Base-by-base conservation (phyloP, 495 filamentous ascomycete genomes). In the Tuber magnatum region DNA sequence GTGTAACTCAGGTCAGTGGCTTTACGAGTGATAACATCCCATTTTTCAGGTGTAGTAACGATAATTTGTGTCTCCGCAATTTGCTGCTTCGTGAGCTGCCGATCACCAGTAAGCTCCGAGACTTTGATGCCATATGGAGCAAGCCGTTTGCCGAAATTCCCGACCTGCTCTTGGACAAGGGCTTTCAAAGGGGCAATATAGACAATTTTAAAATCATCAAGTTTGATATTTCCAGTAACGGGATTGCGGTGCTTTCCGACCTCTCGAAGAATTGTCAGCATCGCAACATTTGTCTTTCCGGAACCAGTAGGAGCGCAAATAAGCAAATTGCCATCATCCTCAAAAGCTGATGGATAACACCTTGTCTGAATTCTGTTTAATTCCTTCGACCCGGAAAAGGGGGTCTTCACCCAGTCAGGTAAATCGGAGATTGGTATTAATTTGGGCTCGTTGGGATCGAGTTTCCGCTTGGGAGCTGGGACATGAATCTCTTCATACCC, bases 401-500 rank as follows among this genome's bases (percentile, higher is more conserved):
- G 94, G 51, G 86, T 83, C 73, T 89, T 91, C 35, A 95, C 92
- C 95, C 95, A 99, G 73, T 95, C 92, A 35, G 95, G 95, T 82
- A 99, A 87, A 39, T 94, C 91, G 0, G 93, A 89, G 44, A 96
- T 90, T 5, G 93, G 92, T 70, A 97, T 90, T 76, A 89, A 87
- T 71, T 89, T 89, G 72, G 87, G 88, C 79, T 97, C 96, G 70
- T 90, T 90, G 8, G 93, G 88, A 75, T 96, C 93, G 72, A 86
- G 88, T 73, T 91, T 93, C 71, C 90, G 88, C 83, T 97, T 95
- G 24, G 95, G 95, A 9, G 92, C 88, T 2, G 96, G 95, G 24
- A 99, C 93, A 81, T 97, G 95, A 74, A 97, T 97, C 82, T 99
- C 95, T 83, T 98, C 95, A 76, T 97, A 99, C 41, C 96, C 95